Evolutionary conservation across 75 land plant genomes (phyloP), one percentile per base, ranked within the genome.

Genomic region (Sequoia sempervirens): DNA sequence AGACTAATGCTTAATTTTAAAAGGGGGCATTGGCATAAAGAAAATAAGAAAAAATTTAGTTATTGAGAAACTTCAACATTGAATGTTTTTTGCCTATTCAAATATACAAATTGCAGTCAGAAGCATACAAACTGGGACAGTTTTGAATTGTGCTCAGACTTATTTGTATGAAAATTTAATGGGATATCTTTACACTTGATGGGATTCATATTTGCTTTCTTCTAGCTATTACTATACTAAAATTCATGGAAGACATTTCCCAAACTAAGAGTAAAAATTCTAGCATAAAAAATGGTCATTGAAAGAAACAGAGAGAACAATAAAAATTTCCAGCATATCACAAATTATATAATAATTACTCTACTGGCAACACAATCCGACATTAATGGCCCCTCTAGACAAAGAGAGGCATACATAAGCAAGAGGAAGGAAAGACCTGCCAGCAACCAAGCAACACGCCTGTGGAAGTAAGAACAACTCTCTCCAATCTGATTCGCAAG

Each of bases 401-500:
- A 78, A 75, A 75, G 4, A 11, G 73, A 45, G 28, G n/a, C 50
- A 26, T 18, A 45, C 18, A 38, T 45, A n/a, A 78, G 28, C 80
- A 43, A 43, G 18, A 15, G 82, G 38, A 58, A 85, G 72, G 56
- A 85, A 74, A 56, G 61, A 96, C 99, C 99, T 97, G 99, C 99
- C 99, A 97, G 83, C 97, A 97, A 20, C 99, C 99, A 30, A 97
- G 87, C 74, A 97, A 91, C 56, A 95, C 99, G 47, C 99, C 99
- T 69, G 99, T 93, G 83, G 97, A 93, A 81, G 99, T 95, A 82
- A 97, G 87, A 56, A 97, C 89, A 56, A 97, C 97, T 79, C 93
- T 88, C 78, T 97, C 98, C 74, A 97, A 81, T 30, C 89, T 88
- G 79, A 95, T 94, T 47, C 85, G 86, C 80, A 97, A 79, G 40